phyloP scores from a whole-genome alignment of 495 filamentous ascomycete species.

The Xylaria scruposa region DNA sequence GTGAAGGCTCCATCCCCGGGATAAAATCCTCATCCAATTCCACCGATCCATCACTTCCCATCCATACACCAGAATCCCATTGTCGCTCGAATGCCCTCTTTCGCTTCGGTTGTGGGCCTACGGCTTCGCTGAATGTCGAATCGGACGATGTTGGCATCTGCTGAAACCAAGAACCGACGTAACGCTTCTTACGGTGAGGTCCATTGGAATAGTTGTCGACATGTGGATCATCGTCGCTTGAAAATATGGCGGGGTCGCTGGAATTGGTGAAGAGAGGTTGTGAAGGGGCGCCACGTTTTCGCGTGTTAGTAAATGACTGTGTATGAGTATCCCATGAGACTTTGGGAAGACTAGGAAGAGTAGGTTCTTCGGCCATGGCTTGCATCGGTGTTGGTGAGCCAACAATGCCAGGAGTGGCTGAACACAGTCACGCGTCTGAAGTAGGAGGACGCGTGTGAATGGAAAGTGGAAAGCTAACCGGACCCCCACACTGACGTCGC shows the following conservation, averaged over 20 bases:
- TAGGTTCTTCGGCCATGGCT: slow-evolving; percentile 54
- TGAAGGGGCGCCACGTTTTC: slow-evolving; percentile 49
- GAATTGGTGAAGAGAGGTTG: slow-evolving; percentile 51
- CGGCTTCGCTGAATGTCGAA: slow-evolving; percentile 47
- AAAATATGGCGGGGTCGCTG: slow-evolving; percentile 79
- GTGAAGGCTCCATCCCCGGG: slow-evolving; percentile 32
- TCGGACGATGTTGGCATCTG: slow-evolving; percentile 57
- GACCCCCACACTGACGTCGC: slow-evolving; percentile 24
- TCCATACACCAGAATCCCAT: slow-evolving; percentile 84
- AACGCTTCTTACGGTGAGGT: slow-evolving; percentile 65
- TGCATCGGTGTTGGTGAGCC: not conserved
- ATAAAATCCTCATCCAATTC: slow-evolving; percentile 48
- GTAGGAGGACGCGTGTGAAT: slow-evolving; percentile 2
- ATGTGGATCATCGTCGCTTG: slow-evolving; percentile 76
- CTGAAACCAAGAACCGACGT: slow-evolving; percentile 75
- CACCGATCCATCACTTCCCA: slow-evolving; percentile 67
- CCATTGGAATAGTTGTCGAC: slow-evolving; percentile 71
- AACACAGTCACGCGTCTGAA: slow-evolving; percentile 9
- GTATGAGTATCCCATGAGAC: slow-evolving; percentile 40
- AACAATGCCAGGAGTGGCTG: not conserved
- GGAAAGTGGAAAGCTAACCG: not conserved
- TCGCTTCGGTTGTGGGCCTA: slow-evolving; percentile 38
- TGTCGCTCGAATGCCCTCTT: slow-evolving; percentile 67
- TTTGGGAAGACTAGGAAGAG: slow-evolving; percentile 50
- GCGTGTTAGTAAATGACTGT: slow-evolving; percentile 41